Base-by-base conservation (phyloP, 768 basidiomycete genomes). In the Termitomyces sp. region DNA sequence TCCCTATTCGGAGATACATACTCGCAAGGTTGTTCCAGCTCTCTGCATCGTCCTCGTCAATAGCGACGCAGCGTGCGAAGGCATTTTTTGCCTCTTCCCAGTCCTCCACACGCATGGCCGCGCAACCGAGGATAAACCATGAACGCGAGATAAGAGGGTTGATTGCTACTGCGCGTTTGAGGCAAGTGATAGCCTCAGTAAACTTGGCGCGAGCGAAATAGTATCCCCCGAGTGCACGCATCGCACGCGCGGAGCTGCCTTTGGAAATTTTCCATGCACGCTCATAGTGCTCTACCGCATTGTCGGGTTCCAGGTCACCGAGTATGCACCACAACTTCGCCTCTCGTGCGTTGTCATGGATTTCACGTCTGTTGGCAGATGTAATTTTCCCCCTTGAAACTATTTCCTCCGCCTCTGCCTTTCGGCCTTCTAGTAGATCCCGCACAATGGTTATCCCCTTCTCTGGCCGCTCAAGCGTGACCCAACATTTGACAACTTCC, bases 21-120 rank as follows among this genome's bases (percentile, higher is more conserved):
- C 90, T 94, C 38, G 96, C 97, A 64, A 99, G 78, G 72, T 99
- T 99, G 67, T 90, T 96, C 97, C 97, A 98, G 66, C 94, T 96
- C 80, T 98, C 96, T 4, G 86, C 94, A 69, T 99, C 96, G 66
- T 98, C 97, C 61, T 96, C 94, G 62, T 98, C 96, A 61, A 98
- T 88, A 13, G 85, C 78, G 0, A 98, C 95, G 67, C 94, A 94
- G 15, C 96, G 81, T 54, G 78, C 78, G 72, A 98, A 98, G 0
- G 92, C 91, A 49, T 89, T 86, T 58, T 86, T 85, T 2, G 92
- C 96, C 13, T 86, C 88, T 16, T 81, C 82, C 96, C 95, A 98
- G 53, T 87, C 77, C 74, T 97, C 92, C 61, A 79, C 68, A n/a
- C 90, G 82, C 73, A 96, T 86, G 64, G 81, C 88, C 4, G 94